A percentile compares a stretch with the other conserved stretches of the same genome.
phyloP scores from a whole-genome alignment of 2,329 filamentous ascomycete genomes.

The Periglandula ipomoeae region DNA sequence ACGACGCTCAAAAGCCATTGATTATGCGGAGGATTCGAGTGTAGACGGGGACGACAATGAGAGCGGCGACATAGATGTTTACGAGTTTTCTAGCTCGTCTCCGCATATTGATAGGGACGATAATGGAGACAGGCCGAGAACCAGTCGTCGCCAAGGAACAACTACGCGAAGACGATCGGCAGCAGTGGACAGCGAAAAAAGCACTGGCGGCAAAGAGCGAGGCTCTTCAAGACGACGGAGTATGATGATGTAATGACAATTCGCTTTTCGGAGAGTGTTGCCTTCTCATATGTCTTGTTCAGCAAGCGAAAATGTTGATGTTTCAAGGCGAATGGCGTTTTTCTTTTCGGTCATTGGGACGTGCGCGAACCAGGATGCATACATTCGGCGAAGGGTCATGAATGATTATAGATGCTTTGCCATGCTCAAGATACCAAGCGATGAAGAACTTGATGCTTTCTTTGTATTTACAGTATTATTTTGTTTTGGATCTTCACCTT shows the following conservation, averaged over 20 bases:
- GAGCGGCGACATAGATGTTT: slow-evolving; percentile 35
- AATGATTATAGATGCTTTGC: slow-evolving; percentile 16
- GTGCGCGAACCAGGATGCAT: slow-evolving; percentile 11
- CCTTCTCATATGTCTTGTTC: background rate
- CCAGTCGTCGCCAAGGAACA: slow-evolving; percentile 23
- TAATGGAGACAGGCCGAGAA: slow-evolving; percentile 15
- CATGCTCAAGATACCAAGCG: slow-evolving; percentile 28
- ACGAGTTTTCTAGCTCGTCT: slow-evolving; percentile 44
- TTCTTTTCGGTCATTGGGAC: background rate
- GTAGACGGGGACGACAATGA: slow-evolving; percentile 5
- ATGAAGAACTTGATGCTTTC: slow-evolving; percentile 16
- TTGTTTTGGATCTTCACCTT: slow-evolving; percentile 11
- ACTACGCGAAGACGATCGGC: slow-evolving; percentile 31
- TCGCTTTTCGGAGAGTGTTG: slow-evolving; percentile 21
- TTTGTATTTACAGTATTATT: slow-evolving; percentile 21
- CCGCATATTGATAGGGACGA: slow-evolving; percentile 27
- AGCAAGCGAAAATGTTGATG: slow-evolving; percentile 5
- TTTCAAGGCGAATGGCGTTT: slow-evolving; percentile 3
- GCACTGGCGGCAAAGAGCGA: slow-evolving; percentile 17
- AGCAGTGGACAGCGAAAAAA: slow-evolving; percentile 27
- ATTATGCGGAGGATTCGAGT: slow-evolving; percentile 5
- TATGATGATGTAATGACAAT: slow-evolving; percentile 48
- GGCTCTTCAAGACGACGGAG: slow-evolving; percentile 40
- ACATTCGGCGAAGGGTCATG: slow-evolving; percentile 15
- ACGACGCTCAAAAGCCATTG: slow-evolving; percentile 21